Evolutionary conservation across 2,329 filamentous ascomycete species (phyloP), one percentile per base, ranked within the genome.

Genomic region (Stachybotrys echinatus): DNA sequence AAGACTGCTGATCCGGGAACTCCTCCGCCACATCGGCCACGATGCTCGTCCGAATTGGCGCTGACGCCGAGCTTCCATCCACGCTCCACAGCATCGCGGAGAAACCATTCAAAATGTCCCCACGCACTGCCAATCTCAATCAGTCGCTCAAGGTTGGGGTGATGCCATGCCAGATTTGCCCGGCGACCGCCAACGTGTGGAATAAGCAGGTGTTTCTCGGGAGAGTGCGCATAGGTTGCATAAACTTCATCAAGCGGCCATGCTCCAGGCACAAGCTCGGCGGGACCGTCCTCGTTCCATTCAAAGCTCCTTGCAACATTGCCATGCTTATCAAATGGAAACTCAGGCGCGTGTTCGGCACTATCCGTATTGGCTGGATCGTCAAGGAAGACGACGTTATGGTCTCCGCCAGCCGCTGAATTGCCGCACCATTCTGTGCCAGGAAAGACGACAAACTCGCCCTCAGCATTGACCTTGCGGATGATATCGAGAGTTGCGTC

Each of bases 191-290:
- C 67, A 2, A 69, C 66, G 31, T 69, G 66, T 0, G 66, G 67
- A 48, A 68, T 68, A 17, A 69, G 38, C 4, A 69, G 61, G 46
- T 67, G 61, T 3, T 54, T 52, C 17, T 65, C 62, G 1, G 62
- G 54, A 0, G 59, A 52, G 40, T 65, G 60, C 0, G 64, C 65
- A 49, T 69, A 68, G 2, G 66, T 69, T 19, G 65, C 64, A 47
- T 69, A 69, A 1, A 69, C 55, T 44, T 69, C 65, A 44, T 68
- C 66, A 5, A 69, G 55, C 0, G 66, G 65, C 66, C 65, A 69
- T 2, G 66, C 61, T 17, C 65, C 64, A 0, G 65, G 64, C 3
- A 45, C 31, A 19, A 67, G 54, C 45, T 65, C 61, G 2, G 57
- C 57, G 6, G 63, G 64, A 2, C 63, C 63, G 38, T 68, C 52